These are phyloP conservation scores for Eutrema japonicum DNA, from an alignment of 345 rosid genomes.

Conservation along the genomic window DNA sequence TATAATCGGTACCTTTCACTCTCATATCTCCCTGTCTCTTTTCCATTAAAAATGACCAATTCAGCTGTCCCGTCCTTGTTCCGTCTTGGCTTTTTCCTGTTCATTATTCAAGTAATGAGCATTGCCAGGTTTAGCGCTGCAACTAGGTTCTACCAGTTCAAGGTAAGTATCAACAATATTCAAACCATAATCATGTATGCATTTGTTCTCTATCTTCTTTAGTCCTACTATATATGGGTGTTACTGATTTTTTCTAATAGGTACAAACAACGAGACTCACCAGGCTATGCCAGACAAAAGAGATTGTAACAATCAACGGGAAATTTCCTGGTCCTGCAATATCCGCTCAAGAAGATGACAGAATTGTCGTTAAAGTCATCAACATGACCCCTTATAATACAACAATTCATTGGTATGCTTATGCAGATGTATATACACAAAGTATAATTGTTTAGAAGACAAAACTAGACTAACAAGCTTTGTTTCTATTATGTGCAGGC, in stretches of 20 bases:
- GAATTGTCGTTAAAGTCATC: constrained; percentile 64
- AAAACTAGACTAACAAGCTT: not conserved
- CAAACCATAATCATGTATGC: constrained; percentile 2
- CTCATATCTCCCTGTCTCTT: constrained; percentile 22
- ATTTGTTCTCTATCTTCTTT: not conserved
- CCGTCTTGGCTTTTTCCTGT: constrained; percentile 46
- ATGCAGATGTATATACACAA: constrained; percentile 13
- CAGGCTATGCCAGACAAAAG: constrained; percentile 64
- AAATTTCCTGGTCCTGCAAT: constrained; percentile 78
- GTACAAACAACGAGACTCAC: constrained; percentile 60
- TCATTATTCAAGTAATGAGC: constrained; percentile 42
- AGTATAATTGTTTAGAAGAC: not conserved
- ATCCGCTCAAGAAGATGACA: constrained; percentile 78
- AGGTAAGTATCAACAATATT: constrained; percentile 55
- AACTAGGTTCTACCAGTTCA: constrained; percentile 76
- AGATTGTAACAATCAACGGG: constrained; percentile 70
- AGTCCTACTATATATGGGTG: constrained; percentile 24
- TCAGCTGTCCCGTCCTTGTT: constrained; percentile 40
- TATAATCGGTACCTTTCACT: constrained; percentile 16
- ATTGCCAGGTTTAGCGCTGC: constrained; percentile 51
- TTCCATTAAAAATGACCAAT: constrained; percentile 45
- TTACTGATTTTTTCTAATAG: constrained; percentile 42
- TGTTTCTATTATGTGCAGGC: constrained; percentile 52
- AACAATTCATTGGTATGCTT: constrained; percentile 75
- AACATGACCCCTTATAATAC: constrained; percentile 74